These are phyloP conservation scores for Thinopyrum elongatum DNA, from an alignment of 176 grass and related monocot genomes.

Conservation along the genomic window DNA sequence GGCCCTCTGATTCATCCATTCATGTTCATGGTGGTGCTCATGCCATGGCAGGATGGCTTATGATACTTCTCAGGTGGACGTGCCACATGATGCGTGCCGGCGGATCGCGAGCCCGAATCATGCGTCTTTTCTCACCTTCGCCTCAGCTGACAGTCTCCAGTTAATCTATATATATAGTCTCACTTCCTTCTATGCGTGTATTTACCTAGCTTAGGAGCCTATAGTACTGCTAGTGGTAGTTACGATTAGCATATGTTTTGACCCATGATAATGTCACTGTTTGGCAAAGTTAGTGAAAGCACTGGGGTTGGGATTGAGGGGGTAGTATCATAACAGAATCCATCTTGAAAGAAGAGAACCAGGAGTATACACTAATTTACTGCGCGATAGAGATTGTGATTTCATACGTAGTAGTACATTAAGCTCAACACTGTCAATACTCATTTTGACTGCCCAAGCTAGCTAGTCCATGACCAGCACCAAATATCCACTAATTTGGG, in stretches of 20 bases:
- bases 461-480: no score
- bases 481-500: no score
- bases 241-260: neutral
- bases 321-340: neutral
- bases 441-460: no score
- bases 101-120: constrained; percentile 7
- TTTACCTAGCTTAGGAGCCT: neutral
- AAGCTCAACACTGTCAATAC: no score
- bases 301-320: neutral
- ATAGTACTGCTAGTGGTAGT: no score
- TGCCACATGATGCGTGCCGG: neutral
- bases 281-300: neutral
- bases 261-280: neutral
- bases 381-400: no score
- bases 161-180: neutral
- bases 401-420: no score
- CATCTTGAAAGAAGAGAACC: neutral
- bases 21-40: neutral
- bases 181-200: neutral
- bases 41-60: neutral
- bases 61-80: neutral
- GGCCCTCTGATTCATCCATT: no score
- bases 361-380: no score
- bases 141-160: neutral
- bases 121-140: neutral